phyloP scores from a whole-genome alignment of 305 asterid genomes.

The Ruellia speciosa region DNA sequence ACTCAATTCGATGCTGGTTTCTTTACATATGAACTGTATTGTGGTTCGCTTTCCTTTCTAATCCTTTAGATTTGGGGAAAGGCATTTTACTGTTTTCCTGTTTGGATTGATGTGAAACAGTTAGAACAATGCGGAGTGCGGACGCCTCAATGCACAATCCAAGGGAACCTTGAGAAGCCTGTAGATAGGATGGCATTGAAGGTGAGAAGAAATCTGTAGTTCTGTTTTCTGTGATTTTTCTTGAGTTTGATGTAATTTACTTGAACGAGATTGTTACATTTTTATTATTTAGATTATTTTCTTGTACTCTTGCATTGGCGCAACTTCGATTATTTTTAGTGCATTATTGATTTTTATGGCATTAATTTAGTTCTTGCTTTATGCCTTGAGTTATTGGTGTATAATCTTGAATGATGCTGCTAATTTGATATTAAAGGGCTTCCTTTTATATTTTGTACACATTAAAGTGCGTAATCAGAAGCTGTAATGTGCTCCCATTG shows the following conservation, averaged over 20 bases:
- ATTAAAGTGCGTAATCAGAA: neutral
- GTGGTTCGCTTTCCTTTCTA: neutral
- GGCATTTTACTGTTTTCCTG: constrained; percentile 6
- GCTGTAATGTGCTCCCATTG: neutral
- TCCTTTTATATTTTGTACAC: neutral
- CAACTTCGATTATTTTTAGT: neutral
- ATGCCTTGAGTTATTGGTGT: neutral
- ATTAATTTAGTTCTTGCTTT: neutral
- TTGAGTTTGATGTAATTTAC: constrained; percentile 6
- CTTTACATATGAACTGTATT: constrained; percentile 1
- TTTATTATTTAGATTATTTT: no score
- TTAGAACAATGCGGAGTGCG: constrained; percentile 68
- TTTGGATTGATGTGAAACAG: constrained; percentile 33
- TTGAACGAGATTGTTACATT: no score
- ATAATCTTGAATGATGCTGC: neutral
- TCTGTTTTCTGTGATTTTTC: neutral
- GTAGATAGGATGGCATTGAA: constrained; percentile 38
- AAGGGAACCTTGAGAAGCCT: constrained; percentile 62
- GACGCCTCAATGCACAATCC: constrained; percentile 78
- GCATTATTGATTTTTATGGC: neutral
- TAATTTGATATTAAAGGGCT: neutral
- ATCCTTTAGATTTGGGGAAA: neutral
- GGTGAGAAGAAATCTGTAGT: constrained; percentile 30
- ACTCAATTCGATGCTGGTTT: neutral
- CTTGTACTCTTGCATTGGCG: neutral